Percentiles rank a stretch among this genome's conserved stretches.
Conservation (phyloP, 257 asterid species). For the Catharanthus roseus region DNA sequence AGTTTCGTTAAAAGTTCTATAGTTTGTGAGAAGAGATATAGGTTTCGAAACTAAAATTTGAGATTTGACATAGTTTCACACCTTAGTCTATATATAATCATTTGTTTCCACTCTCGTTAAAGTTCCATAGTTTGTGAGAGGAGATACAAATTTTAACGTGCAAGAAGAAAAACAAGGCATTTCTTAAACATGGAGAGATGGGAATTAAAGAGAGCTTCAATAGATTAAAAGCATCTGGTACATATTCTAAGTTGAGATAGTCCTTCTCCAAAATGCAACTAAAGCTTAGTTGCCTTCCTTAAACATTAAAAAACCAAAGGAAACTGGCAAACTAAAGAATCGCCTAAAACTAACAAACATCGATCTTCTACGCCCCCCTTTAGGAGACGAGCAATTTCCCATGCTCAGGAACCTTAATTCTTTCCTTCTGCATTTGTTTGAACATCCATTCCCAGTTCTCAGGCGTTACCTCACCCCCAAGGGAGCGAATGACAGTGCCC, state of each 20-base stretch:
- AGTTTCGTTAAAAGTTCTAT: too few relatives aligned
- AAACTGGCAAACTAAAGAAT: constrained; percentile 8
- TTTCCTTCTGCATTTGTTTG: constrained; percentile 62
- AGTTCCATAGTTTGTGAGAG: too few relatives aligned
- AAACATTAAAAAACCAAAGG: background rate
- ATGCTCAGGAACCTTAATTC: constrained; percentile 43
- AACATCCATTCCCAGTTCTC: constrained; percentile 99
- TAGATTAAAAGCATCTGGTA: background rate
- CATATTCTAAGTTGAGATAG: background rate
- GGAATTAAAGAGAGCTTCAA: too few relatives aligned
- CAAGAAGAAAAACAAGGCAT: background rate
- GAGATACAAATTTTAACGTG: too few relatives aligned
- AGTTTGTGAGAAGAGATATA: too few relatives aligned
- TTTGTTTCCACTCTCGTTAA: too few relatives aligned
- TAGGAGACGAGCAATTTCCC: constrained; percentile 6
- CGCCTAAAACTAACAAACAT: background rate
- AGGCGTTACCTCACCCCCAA: constrained; percentile 85
- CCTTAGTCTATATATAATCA: too few relatives aligned
- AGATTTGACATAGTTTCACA: too few relatives aligned
- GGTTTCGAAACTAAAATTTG: too few relatives aligned
- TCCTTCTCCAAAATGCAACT: constrained; percentile 3
- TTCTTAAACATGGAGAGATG: background rate
- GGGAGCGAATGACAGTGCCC: constrained; percentile 80
- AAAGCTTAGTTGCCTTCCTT: background rate
- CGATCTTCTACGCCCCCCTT: constrained; percentile 2